These are phyloP conservation scores for Lophium mytilinum DNA, from an alignment of 495 filamentous ascomycete genomes.

Conservation along the genomic window DNA sequence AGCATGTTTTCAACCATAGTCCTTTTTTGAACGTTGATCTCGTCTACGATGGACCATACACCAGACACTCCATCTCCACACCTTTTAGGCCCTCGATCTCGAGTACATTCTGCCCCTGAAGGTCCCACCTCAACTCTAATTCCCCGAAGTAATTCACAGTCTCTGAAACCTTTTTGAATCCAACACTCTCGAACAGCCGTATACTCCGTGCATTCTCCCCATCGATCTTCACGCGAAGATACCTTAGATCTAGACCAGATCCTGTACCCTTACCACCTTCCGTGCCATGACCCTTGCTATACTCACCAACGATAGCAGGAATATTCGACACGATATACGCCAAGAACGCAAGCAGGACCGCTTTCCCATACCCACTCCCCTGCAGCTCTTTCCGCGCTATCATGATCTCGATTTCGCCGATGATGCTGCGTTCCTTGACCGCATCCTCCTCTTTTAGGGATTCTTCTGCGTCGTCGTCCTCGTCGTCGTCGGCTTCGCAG, in stretches of 20 bases:
- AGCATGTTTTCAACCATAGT: background rate
- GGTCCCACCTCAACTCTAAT: slow-evolving; percentile 43
- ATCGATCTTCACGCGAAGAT: slow-evolving; percentile 55
- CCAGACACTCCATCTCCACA: background rate
- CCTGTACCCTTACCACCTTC: background rate
- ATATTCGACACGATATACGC: slow-evolving; percentile 49
- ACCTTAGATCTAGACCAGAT: slow-evolving; percentile 15
- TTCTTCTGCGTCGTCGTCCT: slow-evolving; percentile 28
- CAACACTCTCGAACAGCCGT: slow-evolving; percentile 50
- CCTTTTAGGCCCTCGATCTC: slow-evolving; percentile 5
- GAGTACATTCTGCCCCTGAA: background rate
- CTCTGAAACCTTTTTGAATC: slow-evolving; percentile 44
- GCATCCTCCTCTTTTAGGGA: slow-evolving; percentile 31
- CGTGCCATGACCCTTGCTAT: slow-evolving; percentile 21
- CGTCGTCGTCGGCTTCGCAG: slow-evolving; percentile 40
- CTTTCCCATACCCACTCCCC: slow-evolving; percentile 56
- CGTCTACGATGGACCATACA: slow-evolving; percentile 6
- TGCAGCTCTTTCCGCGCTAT: slow-evolving; percentile 56
- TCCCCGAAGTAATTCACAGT: slow-evolving; percentile 61
- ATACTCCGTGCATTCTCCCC: slow-evolving; percentile 48
- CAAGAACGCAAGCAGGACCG: slow-evolving; percentile 59
- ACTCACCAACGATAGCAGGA: slow-evolving; percentile 52
- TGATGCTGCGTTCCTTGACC: slow-evolving; percentile 23
- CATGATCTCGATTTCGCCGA: slow-evolving; percentile 86
- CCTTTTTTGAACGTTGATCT: no score